Conservation (phyloP, 2,329 filamentous ascomycete species). For the Colletotrichum sp. region DNA sequence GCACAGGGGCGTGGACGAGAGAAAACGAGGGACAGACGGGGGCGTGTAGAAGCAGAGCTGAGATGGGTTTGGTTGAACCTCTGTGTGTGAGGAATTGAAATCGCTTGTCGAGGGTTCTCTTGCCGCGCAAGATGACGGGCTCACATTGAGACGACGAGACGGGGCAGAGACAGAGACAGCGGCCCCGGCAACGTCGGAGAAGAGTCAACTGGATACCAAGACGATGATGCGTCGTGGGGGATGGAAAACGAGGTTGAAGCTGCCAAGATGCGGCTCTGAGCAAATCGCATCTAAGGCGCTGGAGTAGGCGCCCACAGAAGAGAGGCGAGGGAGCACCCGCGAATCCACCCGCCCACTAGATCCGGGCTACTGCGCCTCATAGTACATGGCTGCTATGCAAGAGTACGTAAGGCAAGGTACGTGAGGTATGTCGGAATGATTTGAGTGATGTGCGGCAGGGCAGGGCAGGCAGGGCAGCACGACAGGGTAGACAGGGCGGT, state of each 20-base stretch:
- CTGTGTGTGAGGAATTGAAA: neutral
- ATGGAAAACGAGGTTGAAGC: neutral
- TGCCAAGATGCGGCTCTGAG: conserved; percentile 7
- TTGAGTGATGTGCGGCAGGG: neutral
- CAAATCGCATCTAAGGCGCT: conserved; percentile 15
- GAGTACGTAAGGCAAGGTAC: neutral
- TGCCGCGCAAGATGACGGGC: neutral
- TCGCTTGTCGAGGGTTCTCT: neutral
- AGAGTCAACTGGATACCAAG: neutral
- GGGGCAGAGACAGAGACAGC: neutral
- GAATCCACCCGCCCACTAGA: neutral
- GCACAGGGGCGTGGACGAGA: neutral
- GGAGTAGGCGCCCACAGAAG: neutral
- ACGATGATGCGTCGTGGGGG: neutral
- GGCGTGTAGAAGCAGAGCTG: neutral
- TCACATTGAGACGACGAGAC: neutral
- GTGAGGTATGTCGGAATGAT: neutral
- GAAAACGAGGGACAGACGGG: neutral
- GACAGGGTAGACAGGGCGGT: neutral
- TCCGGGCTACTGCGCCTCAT: neutral
- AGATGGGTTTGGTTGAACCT: neutral
- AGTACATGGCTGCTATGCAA: neutral
- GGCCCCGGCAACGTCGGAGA: neutral
- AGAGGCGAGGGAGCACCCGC: neutral
- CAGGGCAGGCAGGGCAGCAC: neutral